Base-by-base conservation (phyloP, 1,284 basidiomycete genomes). In the Trichosporon asahii region DNA sequence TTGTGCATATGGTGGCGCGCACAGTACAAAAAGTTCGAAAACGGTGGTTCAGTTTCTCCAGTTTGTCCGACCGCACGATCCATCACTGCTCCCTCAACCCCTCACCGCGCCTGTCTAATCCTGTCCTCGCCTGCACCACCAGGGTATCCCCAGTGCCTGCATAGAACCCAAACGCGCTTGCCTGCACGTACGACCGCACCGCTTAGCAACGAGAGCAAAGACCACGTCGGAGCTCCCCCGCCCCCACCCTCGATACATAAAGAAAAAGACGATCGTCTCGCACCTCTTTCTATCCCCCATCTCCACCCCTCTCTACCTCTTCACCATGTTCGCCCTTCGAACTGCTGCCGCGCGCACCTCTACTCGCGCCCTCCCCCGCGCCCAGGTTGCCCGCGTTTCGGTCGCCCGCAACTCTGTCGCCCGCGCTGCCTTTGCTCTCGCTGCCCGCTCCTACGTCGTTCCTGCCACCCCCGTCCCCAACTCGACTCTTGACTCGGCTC, bases 361-460 rank as follows among this genome's bases (percentile, higher is more conserved):
- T 68, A 66, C 68, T 31, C 72, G 72, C 68, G 72, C 72, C 33
- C 70, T 72, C 40, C 69, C 72, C 66, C 72, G 72, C 66, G 66
- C 68, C 14, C 66, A 70, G 68, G 72, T 69, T 25, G 33, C 64
- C 27, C 72, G 72, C 46, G 69, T 71, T 23, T 53, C 49, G 25
- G 53, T 68, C 18, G 72, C 72, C 21, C 69, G 66, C 57, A 44
- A 55, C 55, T 33, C 44, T n/a, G n/a, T 60, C 55, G 60, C 49
- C 49, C 33, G 46, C 14, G 27, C 63, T 18, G 44, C 68, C 27
- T 49, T 33, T 27, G 46, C 31, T 33, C 60, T 46, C 35, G 60
- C 49, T 33, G 67, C 46, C 61, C 72, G 72, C 69, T 9, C 21
- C 40, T 73, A 73, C 69, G 66, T 53, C 33, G 68, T 71, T 29